Base-by-base conservation (phyloP, 768 basidiomycete genomes). In the Dacryopinax spathularia region DNA sequence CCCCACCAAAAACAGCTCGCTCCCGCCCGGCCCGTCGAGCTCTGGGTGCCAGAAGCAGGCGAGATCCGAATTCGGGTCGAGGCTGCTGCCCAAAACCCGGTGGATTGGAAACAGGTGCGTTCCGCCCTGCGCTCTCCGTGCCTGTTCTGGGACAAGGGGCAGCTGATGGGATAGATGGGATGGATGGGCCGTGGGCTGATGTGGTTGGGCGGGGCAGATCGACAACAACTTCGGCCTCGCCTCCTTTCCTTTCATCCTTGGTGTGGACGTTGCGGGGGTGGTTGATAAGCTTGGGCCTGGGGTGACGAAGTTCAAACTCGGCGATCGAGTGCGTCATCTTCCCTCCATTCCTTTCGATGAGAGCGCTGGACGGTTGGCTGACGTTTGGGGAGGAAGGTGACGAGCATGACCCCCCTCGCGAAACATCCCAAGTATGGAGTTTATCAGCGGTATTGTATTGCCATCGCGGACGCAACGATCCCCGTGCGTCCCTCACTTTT, bases 251-350 rank as follows among this genome's bases (percentile, higher is more conserved):
- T 76, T 76, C 3, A 71, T 83, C 1, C 64, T 80, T 0, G 83
- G 83, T 1, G 73, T 69, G 7, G 83, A 84, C 60, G 73, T 76
- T 33, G 79, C 83, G 37, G 84, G 84, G 4, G 76, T 77, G 1
- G 78, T 84, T 4, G 78, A 77, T 27, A 76, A 73, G 33, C 73
- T 84, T 41, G 84, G 83, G 1, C 77, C 78, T 62, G 80, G 77
- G 1, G 82, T 85, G 6, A 75, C 72, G 16, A 72, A 73, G 33
- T 79, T 83, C 68, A 74, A 78, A 65, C 74, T 75, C 31, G 83
- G 82, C 1, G 82, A 84, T 69, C 73, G 76, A 69, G 80, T 84
- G 81, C 82, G 72, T 67, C 78, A 69, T 25, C 33, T 63, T 31
- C 22, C 44, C 34, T 27, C n/a, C 13, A 2, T 67, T 63, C 27